A percentile compares a stretch with the other conserved stretches of the same genome.
phyloP scores from a whole-genome alignment of 495 filamentous ascomycete species.

The Daldinia loculata region DNA sequence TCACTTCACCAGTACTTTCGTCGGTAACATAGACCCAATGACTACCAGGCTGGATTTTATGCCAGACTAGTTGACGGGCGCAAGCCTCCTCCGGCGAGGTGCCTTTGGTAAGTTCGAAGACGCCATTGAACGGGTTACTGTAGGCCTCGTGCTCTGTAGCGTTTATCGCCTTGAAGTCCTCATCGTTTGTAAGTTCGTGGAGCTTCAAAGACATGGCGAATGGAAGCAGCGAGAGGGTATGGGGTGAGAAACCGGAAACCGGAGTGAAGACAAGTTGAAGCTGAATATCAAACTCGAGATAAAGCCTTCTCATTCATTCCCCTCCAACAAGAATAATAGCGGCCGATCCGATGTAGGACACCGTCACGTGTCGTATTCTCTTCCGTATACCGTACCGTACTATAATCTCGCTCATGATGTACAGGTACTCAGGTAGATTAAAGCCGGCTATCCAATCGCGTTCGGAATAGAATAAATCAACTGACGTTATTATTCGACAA shows the following conservation, averaged over 20 bases:
- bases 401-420: background rate
- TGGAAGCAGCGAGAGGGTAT: too few relatives aligned
- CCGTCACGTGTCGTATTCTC: background rate
- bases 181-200: conserved; percentile 40
- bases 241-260: background rate
- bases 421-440: background rate
- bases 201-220: conserved; percentile 38
- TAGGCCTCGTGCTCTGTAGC: conserved; percentile 34
- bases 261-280: background rate
- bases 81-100: conserved; percentile 35
- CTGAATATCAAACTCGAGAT: background rate
- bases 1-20: conserved; percentile 46
- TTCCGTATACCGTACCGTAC: background rate
- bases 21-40: conserved; percentile 49
- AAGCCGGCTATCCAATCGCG: background rate
- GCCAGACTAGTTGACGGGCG: conserved; percentile 32
- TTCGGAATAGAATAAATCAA: background rate
- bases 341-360: background rate
- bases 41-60: conserved; percentile 38
- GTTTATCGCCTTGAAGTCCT: conserved; percentile 35
- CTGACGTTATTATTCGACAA: background rate
- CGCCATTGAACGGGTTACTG: conserved; percentile 36
- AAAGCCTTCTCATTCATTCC: background rate
- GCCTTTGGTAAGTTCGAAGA: conserved; percentile 40
- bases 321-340: background rate